Evolutionary conservation across 1,284 basidiomycete genomes (phyloP), one percentile per base, ranked within the genome.

Genomic region (Tilletiaria anomala): DNA sequence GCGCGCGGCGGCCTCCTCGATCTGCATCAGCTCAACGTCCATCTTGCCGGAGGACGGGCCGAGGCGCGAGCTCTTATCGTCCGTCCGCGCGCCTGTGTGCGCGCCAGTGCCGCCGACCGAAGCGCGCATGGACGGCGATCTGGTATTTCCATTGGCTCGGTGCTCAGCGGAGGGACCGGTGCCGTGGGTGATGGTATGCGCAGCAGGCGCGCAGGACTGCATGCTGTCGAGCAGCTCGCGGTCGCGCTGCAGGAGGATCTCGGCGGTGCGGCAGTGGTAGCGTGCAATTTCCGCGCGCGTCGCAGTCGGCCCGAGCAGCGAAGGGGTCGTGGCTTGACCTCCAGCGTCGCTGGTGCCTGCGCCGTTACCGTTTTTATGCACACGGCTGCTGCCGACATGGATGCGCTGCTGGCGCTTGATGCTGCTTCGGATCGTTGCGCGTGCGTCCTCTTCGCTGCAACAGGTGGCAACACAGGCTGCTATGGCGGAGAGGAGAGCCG

Each of bases 1-100:
- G 21, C 56, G 55, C 8, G 57, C 58, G 1, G 57, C 55, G 18
- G 51, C 52, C 24, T 50, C 50, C 48, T 60, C 58, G 49, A 60
- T 60, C 14, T 45, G 39, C 2, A 51, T 39, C 12, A 60, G 40
- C 37, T 56, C 50, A n/a, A 51, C 29, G 26, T 60, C 57, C 20
- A 39, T 40, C 22, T 35, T 47, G 23, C 35, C 42, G 37, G 37
- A 40, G 15, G 16, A 12, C 21, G 15, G 15, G 35, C 10, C 10
- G 34, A 18, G 23, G 26, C 46, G 40, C 39, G 50, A 22, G 44
- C 23, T 35, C 37, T 22, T 40, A 32, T 40, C 8, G 47, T 42
- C 51, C 18, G 44, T 41, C 8, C 40, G 45, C 40, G 49, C 48
- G 19, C 40, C 43, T 35, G 26, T 18, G 18, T 18, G 14, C 5